Base-by-base conservation (phyloP, 768 basidiomycete genomes). In the Lyophyllum decastes region DNA sequence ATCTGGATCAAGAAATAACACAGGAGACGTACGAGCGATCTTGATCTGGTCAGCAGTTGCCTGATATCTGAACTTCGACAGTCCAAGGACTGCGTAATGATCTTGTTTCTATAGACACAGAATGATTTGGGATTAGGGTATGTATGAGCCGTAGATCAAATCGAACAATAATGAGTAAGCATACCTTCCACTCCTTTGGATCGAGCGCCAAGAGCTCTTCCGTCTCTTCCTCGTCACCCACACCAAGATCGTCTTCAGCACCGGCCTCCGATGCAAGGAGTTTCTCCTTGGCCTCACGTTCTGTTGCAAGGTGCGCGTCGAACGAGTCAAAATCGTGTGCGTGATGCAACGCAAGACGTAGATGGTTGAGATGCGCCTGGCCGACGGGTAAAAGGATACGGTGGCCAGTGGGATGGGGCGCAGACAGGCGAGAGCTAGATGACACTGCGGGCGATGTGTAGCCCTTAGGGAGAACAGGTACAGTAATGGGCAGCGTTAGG, bases 171-270 rank as follows among this genome's bases (percentile, higher is more conserved):
- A 55, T 11, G 1, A 46, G 53, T 24, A 43, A 43, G 60, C 57
- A 41, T 61, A 91, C 92, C 84, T 98, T 99, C 96, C 97, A 98
- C 69, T 96, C 94, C 74, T 98, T 98, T 6, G 96, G 92, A 77
- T 99, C 96, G n/a, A 87, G 77, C 45, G 77, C 70, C 40, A 94
- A 72, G 48, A 94, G 65, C 22, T 87, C 87, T 2, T 80, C 77
- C 19, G 82, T 72, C 77, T 98, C 96, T 61, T 86, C 79, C 74
- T 98, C 97, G 57, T 94, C 90, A 1, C 95, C 95, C 6, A 98
- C 89, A 26, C 94, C 96, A 12, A 94, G 85, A 77, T 95, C 95
- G 66, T 92, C 91, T 60, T 90, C 90, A 2, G 68, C 72, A n/a
- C 78, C 84, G 62, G 82, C 80, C 17, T 85, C 74, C 4, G 78